Percentiles rank a stretch among this genome's conserved stretches.
Evolutionary conservation across 2,329 filamentous ascomycete species (phyloP).

Genomic region (Trichoderma pleuroti): DNA sequence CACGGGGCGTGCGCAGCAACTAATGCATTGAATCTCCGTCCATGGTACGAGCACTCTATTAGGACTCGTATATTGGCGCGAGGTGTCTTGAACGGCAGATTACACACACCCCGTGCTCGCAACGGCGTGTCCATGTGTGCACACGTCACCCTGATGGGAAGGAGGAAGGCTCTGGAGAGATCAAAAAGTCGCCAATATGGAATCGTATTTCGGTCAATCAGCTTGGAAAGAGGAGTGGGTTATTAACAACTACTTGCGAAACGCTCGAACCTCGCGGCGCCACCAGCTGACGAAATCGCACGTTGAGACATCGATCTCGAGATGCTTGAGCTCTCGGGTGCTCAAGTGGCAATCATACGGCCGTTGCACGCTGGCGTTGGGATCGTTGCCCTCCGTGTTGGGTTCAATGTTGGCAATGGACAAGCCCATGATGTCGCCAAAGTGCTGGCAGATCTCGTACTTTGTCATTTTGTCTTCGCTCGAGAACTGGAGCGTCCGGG

Average conservation of each 20-base stretch:
- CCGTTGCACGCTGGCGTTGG: slow-evolving; percentile 67
- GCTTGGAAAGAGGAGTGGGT: not conserved
- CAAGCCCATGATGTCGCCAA: slow-evolving; percentile 76
- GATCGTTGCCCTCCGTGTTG: slow-evolving; percentile 69
- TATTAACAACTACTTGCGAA: slow-evolving; percentile 44
- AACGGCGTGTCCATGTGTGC: not conserved
- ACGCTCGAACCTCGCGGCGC: slow-evolving; percentile 61
- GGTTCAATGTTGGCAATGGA: slow-evolving; percentile 64
- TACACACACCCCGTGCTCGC: not conserved
- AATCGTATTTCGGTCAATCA: not conserved
- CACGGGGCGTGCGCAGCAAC: not conserved
- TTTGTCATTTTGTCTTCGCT: slow-evolving; percentile 86
- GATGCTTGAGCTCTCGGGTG: slow-evolving; percentile 65
- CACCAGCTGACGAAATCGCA: slow-evolving; percentile 80
- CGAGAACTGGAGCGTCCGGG: slow-evolving; percentile 75
- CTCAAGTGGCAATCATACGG: slow-evolving; percentile 88
- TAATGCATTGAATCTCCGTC: not conserved
- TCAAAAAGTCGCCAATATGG: not conserved
- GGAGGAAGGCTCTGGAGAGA: not conserved
- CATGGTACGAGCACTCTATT: not conserved
- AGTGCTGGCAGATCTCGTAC: slow-evolving; percentile 77
- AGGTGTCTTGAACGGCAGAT: not conserved
- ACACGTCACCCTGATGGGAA: not conserved
- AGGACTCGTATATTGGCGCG: not conserved
- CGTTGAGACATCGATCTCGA: slow-evolving; percentile 72